phyloP scores from a whole-genome alignment of 306 rosid genomes.

The Quercus aquifolioides region DNA sequence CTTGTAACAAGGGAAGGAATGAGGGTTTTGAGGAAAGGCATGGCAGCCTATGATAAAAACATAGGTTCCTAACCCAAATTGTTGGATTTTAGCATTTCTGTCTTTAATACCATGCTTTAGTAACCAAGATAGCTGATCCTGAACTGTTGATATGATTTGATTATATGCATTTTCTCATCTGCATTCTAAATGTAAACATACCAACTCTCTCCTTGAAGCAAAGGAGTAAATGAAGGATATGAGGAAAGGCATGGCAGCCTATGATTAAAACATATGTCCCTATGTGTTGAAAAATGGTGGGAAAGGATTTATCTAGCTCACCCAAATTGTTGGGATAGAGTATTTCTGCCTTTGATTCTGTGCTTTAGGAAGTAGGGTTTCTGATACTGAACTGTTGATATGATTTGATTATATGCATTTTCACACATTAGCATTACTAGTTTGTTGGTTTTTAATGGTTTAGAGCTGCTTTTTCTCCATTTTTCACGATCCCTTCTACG shows the following conservation, averaged over 20 bases:
- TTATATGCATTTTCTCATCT: not conserved
- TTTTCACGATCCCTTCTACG: conserved; percentile 19
- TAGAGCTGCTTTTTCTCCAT: conserved; percentile 7
- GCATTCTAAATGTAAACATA: not conserved
- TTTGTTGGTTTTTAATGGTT: not conserved
- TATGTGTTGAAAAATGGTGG: not conserved
- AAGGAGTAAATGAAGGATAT: not conserved
- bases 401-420: conserved; percentile 13
- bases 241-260: not conserved
- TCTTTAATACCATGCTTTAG: no score
- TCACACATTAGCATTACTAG: not conserved
- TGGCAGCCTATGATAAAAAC: no score
- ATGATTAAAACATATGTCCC: not conserved
- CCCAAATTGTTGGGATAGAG: not conserved
- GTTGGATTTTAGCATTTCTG: no score
- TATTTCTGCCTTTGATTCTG: not conserved
- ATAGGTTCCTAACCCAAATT: no score
- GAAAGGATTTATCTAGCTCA: not conserved
- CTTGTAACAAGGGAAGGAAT: no score
- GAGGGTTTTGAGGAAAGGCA: no score
- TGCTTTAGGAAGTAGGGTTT: not conserved
- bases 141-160: no score
- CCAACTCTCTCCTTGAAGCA: not conserved
- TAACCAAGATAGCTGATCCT: no score
- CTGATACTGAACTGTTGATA: not conserved